Evolutionary conservation across 352 stramenopile species (phyloP), one percentile per base, ranked within the genome.

Genomic region (Pythium coloratum): DNA sequence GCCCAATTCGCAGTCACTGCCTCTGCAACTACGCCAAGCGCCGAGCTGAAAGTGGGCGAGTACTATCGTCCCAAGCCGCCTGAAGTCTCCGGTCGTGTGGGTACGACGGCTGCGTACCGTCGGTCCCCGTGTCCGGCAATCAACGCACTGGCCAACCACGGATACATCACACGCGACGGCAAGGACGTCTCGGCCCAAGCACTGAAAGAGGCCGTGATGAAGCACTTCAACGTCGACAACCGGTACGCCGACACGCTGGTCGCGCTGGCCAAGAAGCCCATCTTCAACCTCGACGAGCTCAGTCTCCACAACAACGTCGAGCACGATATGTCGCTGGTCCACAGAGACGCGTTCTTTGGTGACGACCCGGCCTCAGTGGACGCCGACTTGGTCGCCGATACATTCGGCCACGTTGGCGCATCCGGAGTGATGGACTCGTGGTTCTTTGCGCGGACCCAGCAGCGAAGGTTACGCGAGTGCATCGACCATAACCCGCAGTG

Each of bases 141-240:
- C 58, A 87, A 87, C 61, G 59, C 75, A 54, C 64, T 83, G 16
- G 76, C 78, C n/a, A 87, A 87, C 61, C 75, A 83, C 66, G 75
- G 75, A 13, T 76, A 78, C 57, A 40, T 84, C 28, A 59, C 74
- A 13, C 76, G 79, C 55, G 72, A 79, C 55, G 76, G 72, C 28
- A 76, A 76, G 46, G 71, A 75, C 54, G 75, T 81, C 58, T 75
- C 66, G 46, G 53, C 69, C 30, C 51, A 71, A 16, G 66, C 63
- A 46, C 49, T 84, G 20, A 33, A 36, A 12, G 61, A 51, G 6
- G 76, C 69, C 24, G 36, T 59, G 34, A 61, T 81, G 13, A 30
- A 70, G 50, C 66, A 69, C 26, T 84, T 75, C 59, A 81, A 76
- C 71, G 51, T 81, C 14, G 74, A 67, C 30, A 61, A 64, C 0